These are phyloP conservation scores for Maudiozyma pseudohumilis DNA, from an alignment of 805 yeast genomes.

Conservation along the genomic window DNA sequence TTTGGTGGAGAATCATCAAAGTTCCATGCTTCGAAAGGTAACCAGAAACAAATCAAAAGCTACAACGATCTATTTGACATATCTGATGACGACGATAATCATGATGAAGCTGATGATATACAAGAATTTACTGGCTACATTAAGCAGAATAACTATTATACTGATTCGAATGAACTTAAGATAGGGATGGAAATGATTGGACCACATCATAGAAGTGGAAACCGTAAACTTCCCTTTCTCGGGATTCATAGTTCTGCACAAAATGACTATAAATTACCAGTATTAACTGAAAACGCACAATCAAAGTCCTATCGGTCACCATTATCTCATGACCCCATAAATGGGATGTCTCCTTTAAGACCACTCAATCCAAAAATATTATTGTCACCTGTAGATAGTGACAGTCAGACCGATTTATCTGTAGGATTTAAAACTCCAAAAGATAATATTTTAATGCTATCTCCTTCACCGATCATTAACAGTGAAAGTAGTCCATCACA, in stretches of 20 bases:
- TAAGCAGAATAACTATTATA: too few relatives aligned
- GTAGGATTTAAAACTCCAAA: not conserved
- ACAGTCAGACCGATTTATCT: not conserved
- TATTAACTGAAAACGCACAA: not conserved
- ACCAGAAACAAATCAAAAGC: not conserved
- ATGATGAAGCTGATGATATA: not conserved
- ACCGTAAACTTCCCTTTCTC: not conserved
- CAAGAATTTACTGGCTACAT: not conserved
- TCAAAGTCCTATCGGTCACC: not conserved
- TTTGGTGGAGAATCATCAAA: not conserved
- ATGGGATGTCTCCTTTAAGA: not conserved
- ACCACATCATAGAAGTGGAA: not conserved
- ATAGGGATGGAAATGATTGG: too few relatives aligned
- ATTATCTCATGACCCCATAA: not conserved
- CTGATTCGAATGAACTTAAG: too few relatives aligned
- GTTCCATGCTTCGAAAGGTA: not conserved
- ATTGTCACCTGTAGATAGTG: not conserved
- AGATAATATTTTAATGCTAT: not conserved
- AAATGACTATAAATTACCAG: not conserved
- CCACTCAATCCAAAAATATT: not conserved
- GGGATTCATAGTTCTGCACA: not conserved
- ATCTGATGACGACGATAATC: conserved; percentile 6
- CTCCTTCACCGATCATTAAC: not conserved
- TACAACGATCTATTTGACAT: conserved; percentile 9
- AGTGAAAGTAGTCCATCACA: not conserved